These are phyloP conservation scores for Vinca major DNA, from an alignment of 305 asterid species.

Conservation along the genomic window DNA sequence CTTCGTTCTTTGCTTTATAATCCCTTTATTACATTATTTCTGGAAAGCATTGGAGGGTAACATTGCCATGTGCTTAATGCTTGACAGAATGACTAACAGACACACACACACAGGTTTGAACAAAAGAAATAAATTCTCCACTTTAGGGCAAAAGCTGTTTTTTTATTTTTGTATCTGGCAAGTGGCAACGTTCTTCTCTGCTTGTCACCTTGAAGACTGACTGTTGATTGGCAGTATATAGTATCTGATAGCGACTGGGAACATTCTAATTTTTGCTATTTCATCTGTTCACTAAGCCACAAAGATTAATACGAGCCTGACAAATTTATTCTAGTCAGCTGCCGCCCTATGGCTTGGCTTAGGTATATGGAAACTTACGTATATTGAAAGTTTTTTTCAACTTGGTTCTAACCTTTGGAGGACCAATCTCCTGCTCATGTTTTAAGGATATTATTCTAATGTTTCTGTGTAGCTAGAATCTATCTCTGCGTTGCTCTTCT, in stretches of 20 bases:
- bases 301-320: not conserved
- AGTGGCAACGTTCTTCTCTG: not conserved
- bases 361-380: not conserved
- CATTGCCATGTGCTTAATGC: constrained; percentile 6
- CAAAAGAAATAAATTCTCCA: not conserved
- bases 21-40: not conserved
- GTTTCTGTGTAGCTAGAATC: not conserved
- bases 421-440: not conserved
- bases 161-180: not conserved
- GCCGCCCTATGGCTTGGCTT: not conserved
- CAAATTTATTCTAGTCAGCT: not conserved
- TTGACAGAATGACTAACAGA: not conserved
- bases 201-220: not conserved
- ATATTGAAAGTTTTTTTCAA: not conserved
- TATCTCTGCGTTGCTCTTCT: not conserved
- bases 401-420: not conserved
- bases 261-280: not conserved
- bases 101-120: not conserved
- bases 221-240: not conserved
- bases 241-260: not conserved
- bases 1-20: not conserved
- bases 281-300: not conserved
- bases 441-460: not conserved
- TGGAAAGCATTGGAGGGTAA: not conserved
- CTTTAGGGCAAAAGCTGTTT: not conserved